Base-by-base conservation (phyloP, 169 alveolate species). In the Hepatocystis sp. region DNA sequence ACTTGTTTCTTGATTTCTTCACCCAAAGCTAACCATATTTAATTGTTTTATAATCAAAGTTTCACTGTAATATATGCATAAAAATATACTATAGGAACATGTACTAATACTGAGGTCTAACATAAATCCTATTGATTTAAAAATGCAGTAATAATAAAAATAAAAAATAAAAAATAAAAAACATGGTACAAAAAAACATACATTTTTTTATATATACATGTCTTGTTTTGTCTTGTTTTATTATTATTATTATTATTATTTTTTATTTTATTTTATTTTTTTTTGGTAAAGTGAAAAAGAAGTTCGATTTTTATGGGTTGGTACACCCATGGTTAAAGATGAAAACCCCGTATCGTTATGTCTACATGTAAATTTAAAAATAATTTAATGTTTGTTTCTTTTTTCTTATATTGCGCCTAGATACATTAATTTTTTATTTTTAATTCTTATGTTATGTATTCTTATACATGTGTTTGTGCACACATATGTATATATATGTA, bases 291-390 rank as follows among this genome's bases (percentile, higher is more conserved):
- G 86, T 51, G 86, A 71, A 44, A 56, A 71, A 11, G 78, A 71
- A 49, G 86, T 71, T 60, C 86, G 86, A 32, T 71, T 71, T 23
- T 36, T 71, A 36, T 71, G 86, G 86, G 86, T 71, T 17, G 86
- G 66, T 2, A 42, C 64, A 1, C 86, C 86, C 4, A 71, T 71
- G 86, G 23, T 61, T 27, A 71, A 71, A 64, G 66, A 47, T 1
- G 86, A 58, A 7, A 30, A 21, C 28, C n/a, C 86, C 2, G 27
- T 60, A 17, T 47, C 61, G 44, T 52, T 71, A 58, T 71, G 86
- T 28, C 58, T 71, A 11, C 86, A 71, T 40, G 86, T 71, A 71
- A 71, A 51, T 4, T n/a, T n/a, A n/a, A n/a, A n/a, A n/a, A n/a
- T n/a, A n/a, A n/a, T n/a, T n/a, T n/a, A n/a, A n/a, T n/a, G n/a